Base-by-base conservation (phyloP, 2,329 filamentous ascomycete genomes). In the Pseudocercospora cruenta region DNA sequence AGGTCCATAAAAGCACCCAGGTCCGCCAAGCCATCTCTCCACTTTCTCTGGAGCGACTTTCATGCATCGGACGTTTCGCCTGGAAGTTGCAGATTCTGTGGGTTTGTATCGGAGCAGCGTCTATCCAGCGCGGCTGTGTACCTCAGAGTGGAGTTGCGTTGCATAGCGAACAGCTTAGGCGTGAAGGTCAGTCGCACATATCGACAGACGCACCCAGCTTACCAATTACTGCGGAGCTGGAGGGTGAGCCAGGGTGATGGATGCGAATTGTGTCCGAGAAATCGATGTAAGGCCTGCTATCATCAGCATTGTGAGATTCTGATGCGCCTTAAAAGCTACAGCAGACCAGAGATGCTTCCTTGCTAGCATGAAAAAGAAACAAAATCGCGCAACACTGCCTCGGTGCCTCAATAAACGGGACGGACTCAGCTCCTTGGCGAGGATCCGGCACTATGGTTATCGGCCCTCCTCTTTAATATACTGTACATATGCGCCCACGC, bases 61-160 rank as follows among this genome's bases (percentile, higher is more conserved):
- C 49, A 12, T 55, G 51, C 51, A 31, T 55, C 51, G 51, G 51
- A 55, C 51, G 51, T 55, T 55, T 55, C 26, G 51, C 51, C 51
- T 55, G 51, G 51, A 55, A 55, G 9, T 55, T 55, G 51, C 51
- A 55, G 51, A 55, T 28, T 55, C 51, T 55, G 51, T 55, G 51
- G 51, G 51, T n/a, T 31, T 55, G 51, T 33, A n/a, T 16, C 51
- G 51, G 51, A 55, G 7, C 51, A 55, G 51, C 51, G 26, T 26
- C 26, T 55, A 5, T n/a, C 24, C 51, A 26, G 10, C 51, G 24
- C 51, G 51, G 51, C 26, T 26, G 24, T 54, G 49, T n/a, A 54
- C 49, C 49, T 24, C 33, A 36, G 33, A 36, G 33, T 36, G 33
- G 33, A 36, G 33, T 36, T 36, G 33, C 33, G 33, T 36, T 36